Conservation (phyloP, 2,329 filamentous ascomycete species). For the Fusarium coffeatum region DNA sequence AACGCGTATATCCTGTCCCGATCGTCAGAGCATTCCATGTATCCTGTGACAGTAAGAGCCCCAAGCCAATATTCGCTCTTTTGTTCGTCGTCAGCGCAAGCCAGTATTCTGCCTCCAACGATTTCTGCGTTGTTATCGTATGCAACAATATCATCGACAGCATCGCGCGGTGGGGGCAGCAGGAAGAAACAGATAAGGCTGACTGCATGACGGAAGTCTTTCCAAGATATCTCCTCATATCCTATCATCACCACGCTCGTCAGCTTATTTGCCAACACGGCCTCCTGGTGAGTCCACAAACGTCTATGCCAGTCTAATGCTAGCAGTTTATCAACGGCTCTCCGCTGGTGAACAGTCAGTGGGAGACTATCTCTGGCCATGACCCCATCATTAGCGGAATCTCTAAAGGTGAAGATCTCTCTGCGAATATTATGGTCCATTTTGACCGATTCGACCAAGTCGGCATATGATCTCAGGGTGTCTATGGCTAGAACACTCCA, state of each 20-base stretch:
- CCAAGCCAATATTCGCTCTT: not conserved
- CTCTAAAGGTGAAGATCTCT: not conserved
- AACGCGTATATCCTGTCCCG: not conserved
- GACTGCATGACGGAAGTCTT: not conserved
- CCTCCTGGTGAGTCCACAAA: not conserved
- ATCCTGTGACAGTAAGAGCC: not conserved
- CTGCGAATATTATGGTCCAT: not conserved
- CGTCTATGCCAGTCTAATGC: not conserved
- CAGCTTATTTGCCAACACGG: not conserved
- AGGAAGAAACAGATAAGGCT: not conserved
- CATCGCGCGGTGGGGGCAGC: not conserved
- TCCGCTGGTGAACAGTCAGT: not conserved
- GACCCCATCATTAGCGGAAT: accelerated
- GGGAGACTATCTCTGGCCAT: not conserved
- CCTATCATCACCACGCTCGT: not conserved
- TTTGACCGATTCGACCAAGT: not conserved
- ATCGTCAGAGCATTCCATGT: not conserved
- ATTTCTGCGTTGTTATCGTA: not conserved
- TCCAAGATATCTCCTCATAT: not conserved
- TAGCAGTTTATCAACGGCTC: not conserved
- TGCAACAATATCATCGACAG: not conserved
- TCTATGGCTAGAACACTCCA: not conserved
- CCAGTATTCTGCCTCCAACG: not conserved
- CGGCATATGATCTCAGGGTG: not conserved
- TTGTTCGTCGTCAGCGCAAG: not conserved